Percentiles rank a stretch among this genome's conserved stretches.
phyloP scores from a whole-genome alignment of 768 basidiomycete species.

The Lenzites betulinus region DNA sequence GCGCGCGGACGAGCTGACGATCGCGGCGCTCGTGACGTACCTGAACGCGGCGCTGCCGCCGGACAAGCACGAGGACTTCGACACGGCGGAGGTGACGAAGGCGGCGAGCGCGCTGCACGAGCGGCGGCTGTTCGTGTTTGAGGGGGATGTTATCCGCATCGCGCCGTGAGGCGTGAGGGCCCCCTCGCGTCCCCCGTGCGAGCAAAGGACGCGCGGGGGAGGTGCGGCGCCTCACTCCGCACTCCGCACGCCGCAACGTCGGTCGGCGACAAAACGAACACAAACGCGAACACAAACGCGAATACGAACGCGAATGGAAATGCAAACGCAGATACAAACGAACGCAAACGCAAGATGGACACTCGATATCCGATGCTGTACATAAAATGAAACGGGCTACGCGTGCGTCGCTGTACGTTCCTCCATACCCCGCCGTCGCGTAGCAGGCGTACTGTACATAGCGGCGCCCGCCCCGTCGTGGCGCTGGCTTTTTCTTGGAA shows the following conservation, averaged over 20 bases:
- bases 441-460: neutral
- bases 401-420: neutral
- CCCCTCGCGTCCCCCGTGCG: no score
- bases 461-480: neutral
- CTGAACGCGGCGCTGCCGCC: slow-evolving; percentile 75
- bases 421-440: neutral
- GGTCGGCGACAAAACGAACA: neutral
- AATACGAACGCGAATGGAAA: no score
- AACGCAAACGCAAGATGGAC: no score
- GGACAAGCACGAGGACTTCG: slow-evolving; percentile 83
- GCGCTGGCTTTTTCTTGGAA: slow-evolving; percentile 13
- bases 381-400: neutral
- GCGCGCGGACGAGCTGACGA: slow-evolving; percentile 63
- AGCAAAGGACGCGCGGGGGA: no score
- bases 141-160: slow-evolving; percentile 36
- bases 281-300: no score
- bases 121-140: slow-evolving; percentile 32
- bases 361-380: neutral
- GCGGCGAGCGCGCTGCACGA: slow-evolving; percentile 35
- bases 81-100: slow-evolving; percentile 64
- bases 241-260: neutral
- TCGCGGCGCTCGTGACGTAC: slow-evolving; percentile 68
- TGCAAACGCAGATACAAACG: no score
- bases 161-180: no score
- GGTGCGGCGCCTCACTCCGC: no score